Evolutionary conservation across 108 stramenopile species (phyloP).

Genomic region (Fistulifera pelliculosa): DNA sequence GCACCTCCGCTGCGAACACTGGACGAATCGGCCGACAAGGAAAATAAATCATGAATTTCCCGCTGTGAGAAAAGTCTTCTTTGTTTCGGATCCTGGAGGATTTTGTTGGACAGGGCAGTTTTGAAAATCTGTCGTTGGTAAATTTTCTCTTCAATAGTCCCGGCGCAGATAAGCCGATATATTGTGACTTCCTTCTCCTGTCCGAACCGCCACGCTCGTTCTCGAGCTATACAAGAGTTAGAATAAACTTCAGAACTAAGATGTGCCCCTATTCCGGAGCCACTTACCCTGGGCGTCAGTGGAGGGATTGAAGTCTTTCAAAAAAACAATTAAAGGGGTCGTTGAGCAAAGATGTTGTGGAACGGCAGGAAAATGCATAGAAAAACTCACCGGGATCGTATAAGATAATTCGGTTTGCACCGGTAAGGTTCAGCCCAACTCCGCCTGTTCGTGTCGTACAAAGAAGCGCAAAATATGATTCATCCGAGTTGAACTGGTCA

Average conservation of each 20-base stretch:
- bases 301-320: slow-evolving; percentile 77
- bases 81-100: slow-evolving; percentile 88
- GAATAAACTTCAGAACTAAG: too few species aligned
- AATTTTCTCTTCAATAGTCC: slow-evolving; percentile 97
- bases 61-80: slow-evolving; percentile 79
- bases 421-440: slow-evolving; percentile 77
- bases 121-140: slow-evolving; percentile 99
- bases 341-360: slow-evolving; percentile 22
- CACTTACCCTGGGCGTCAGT: slow-evolving; percentile 48
- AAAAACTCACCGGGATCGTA: slow-evolving; percentile 30
- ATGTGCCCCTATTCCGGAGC: too few species aligned
- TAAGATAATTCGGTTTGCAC: slow-evolving; percentile 66
- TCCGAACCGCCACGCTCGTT: slow-evolving; percentile 94
- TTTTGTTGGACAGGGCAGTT: slow-evolving; percentile 84
- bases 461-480: slow-evolving; percentile 81
- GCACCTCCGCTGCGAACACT: slow-evolving; percentile 29
- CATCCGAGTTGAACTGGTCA: slow-evolving; percentile 86
- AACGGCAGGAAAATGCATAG: slow-evolving; percentile 2
- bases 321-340: slow-evolving; percentile 31
- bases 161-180: slow-evolving; percentile 89
- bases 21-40: slow-evolving; percentile 63
- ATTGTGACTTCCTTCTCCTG: slow-evolving; percentile 90
- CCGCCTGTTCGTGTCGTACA: slow-evolving; percentile 97
- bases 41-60: slow-evolving; percentile 87
- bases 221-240: slow-evolving; percentile 58